These are phyloP conservation scores for Cladosporium sp. DNA, from an alignment of 2,329 filamentous ascomycete species.

Conservation along the genomic window DNA sequence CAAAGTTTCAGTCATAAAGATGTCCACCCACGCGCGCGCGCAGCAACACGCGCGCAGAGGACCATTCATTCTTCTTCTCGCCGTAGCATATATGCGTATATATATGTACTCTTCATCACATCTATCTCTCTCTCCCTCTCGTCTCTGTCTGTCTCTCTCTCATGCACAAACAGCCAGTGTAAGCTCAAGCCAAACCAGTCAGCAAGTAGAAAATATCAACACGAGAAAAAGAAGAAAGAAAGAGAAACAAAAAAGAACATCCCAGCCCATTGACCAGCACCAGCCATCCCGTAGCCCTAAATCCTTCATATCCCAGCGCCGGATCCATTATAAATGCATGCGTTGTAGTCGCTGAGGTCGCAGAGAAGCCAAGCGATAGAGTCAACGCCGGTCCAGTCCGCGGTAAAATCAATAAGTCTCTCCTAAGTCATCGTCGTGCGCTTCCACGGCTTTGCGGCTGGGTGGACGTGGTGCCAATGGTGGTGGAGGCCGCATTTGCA, in stretches of 20 bases:
- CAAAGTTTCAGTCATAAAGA: not conserved
- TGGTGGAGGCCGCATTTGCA: constrained; percentile 28
- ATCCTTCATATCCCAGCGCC: not conserved
- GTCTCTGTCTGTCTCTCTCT: not conserved
- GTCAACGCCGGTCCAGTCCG: not conserved
- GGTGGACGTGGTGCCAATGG: constrained; percentile 49
- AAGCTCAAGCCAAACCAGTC: not conserved
- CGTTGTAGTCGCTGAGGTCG: not conserved
- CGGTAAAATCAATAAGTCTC: constrained; percentile 37
- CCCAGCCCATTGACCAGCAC: not conserved
- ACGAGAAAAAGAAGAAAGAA: not conserved
- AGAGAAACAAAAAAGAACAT: not conserved
- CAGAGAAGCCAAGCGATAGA: not conserved
- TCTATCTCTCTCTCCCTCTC: not conserved
- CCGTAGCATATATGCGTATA: constrained; percentile 6
- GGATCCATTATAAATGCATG: not conserved
- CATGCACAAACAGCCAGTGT: not conserved
- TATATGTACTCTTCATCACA: not conserved
- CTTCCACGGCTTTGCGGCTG: constrained; percentile 43
- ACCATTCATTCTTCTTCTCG: not conserved
- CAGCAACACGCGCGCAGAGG: not conserved
- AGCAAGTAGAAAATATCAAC: not conserved
- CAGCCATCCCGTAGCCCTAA: not conserved
- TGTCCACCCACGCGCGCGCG: not conserved
- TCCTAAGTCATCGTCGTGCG: constrained; percentile 36